Evolutionary conservation across 176 grass and related monocot species (phyloP), one percentile per base, ranked within the genome.

Genomic region (Oryza officinalis): DNA sequence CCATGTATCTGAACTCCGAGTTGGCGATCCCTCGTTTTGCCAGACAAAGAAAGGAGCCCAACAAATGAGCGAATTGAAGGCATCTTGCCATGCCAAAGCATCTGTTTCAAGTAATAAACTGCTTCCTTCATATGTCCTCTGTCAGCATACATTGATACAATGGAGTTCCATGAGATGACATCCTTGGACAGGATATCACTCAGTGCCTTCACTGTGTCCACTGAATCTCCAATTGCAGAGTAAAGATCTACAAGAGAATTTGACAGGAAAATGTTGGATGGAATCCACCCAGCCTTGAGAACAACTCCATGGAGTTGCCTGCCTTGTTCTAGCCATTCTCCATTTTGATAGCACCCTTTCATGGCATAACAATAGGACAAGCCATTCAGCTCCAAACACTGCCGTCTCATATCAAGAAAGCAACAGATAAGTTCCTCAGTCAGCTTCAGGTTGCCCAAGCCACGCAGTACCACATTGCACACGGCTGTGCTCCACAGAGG

Each of bases 241-340:
- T 87, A 87, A 12, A 87, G 70, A 80, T 87, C 85, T 26, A 87
- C 78, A 65, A 87, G 69, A 10, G 32, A 79, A 49, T 87, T 87
- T 47, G 85, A 81, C 45, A 87, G 17, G 70, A 87, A 87, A 74
- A 87, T 74, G 47, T 87, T 87, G 33, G 78, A 74, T 5, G 70
- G 59, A 27, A 74, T 32, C 78, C 78, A 87, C 18, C 85, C 85
- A 14, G 70, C 70, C 85, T 87, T 87, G 61, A 87, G 61, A 70
- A 75, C 78, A n/a, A 74, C 30, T 17, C 85, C 77, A 59, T 87
- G 85, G 17, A 81, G 78, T 28, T 81, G 71, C 45, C 32, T 80
- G 17, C 85, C 85, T 81, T 81, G 69, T 41, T 87, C 44, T 47
- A 87, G 70, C 78, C 76, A 81, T 14, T 75, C 69, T 54, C 54